Evolutionary conservation across 2,329 filamentous ascomycete genomes (phyloP).

Genomic region (Paracoccidioides brasiliensis): DNA sequence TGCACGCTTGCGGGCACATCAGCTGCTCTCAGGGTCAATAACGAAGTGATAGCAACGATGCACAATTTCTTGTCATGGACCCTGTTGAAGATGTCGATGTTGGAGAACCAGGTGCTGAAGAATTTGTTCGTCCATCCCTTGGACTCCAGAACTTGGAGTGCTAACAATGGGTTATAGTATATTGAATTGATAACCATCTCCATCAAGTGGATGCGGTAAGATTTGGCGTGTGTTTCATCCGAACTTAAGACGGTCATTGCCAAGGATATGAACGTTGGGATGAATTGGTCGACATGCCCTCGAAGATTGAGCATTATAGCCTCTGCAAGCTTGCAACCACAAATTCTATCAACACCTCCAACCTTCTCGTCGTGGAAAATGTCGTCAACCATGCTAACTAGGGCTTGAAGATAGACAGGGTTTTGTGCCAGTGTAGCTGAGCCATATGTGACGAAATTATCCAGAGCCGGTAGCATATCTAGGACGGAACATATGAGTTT

Average conservation of each 20-base stretch:
- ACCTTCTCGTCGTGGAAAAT: constrained; percentile 92
- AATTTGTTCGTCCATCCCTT: constrained; percentile 98
- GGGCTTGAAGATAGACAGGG: constrained; percentile 71
- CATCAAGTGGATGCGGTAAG: constrained; percentile 90
- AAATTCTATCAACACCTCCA: constrained; percentile 86
- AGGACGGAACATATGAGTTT: constrained; percentile 10
- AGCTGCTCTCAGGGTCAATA: constrained; percentile 65
- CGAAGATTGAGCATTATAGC: constrained; percentile 93
- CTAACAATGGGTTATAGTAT: constrained; percentile 85
- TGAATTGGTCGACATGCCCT: constrained; percentile 74
- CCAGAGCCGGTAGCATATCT: constrained; percentile 94
- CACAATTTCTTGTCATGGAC: constrained; percentile 99
- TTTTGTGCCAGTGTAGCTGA: constrained; percentile 67
- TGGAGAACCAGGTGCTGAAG: constrained; percentile 96
- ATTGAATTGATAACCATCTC: constrained; percentile 98
- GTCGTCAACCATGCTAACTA: constrained; percentile 86
- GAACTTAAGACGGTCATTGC: constrained; percentile 70
- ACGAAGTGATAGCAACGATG: constrained; percentile 79
- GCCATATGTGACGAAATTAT: constrained; percentile 96
- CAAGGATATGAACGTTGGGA: constrained; percentile 78
- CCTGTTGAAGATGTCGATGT: constrained; percentile 80
- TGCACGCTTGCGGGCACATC: constrained; percentile 87
- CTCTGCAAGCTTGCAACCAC: constrained; percentile 93
- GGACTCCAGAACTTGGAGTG: constrained; percentile 74
- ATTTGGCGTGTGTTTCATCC: constrained; percentile 74